Conservation (phyloP, 2,329 filamentous ascomycete species). For the Epicoccum sorghinum region DNA sequence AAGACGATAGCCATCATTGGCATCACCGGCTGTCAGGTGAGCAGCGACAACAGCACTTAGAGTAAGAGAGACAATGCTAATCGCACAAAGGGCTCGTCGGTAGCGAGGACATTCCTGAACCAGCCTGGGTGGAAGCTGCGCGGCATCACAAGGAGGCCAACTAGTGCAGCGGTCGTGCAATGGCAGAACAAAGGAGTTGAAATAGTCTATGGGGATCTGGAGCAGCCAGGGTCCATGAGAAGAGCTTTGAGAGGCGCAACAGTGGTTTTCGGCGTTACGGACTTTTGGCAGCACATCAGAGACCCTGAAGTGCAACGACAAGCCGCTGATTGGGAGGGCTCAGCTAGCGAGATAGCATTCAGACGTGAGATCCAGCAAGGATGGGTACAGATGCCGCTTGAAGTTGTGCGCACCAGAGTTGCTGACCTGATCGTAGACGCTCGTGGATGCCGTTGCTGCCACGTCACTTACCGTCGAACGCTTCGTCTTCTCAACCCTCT, state of each 20-base stretch:
- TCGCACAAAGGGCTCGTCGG: neutral
- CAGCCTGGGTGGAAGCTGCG: neutral
- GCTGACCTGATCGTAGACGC: conserved; percentile 26
- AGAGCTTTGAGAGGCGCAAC: conserved; percentile 22
- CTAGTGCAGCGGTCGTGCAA: neutral
- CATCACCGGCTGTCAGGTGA: neutral
- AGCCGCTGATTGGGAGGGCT: conserved; percentile 17
- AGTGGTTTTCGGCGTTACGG: conserved; percentile 49
- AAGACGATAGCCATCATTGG: conserved; percentile 2
- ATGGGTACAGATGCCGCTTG: conserved; percentile 23
- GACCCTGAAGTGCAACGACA: conserved; percentile 21
- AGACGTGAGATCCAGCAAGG: conserved; percentile 47
- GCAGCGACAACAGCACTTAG: neutral
- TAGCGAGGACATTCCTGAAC: neutral
- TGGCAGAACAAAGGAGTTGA: neutral
- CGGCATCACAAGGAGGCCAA: neutral
- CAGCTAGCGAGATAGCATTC: conserved; percentile 42
- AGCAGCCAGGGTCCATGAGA: conserved; percentile 6
- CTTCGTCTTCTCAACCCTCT: conserved; percentile 54
- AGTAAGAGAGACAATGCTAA: neutral
- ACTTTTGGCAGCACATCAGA: conserved; percentile 46
- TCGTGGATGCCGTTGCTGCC: conserved; percentile 48
- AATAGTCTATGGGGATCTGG: neutral
- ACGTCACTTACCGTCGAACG: conserved; percentile 46
- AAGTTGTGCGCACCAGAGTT: neutral